These are phyloP conservation scores for Lipomyces anomalus DNA, from an alignment of 805 yeast genomes.

Conservation along the genomic window DNA sequence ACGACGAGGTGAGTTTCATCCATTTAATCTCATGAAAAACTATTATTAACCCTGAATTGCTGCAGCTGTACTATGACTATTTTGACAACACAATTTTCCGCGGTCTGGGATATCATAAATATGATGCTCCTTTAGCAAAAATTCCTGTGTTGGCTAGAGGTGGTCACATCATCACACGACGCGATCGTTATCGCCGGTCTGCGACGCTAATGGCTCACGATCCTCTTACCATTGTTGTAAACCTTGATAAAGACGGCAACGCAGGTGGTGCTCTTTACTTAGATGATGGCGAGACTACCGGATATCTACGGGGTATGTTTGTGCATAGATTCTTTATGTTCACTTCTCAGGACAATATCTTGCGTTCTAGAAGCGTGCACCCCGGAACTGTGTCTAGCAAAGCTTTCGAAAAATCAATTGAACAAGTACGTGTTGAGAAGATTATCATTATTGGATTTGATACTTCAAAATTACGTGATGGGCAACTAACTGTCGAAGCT, in stretches of 20 bases:
- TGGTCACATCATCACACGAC: constrained; percentile 66
- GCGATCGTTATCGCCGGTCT: constrained; percentile 74
- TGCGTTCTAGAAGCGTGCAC: constrained; percentile 27
- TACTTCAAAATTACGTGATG: constrained; percentile 9
- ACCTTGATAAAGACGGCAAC: constrained; percentile 41
- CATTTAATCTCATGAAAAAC: too few relatives aligned
- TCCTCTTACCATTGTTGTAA: constrained; percentile 72
- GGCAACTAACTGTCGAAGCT: constrained; percentile 29
- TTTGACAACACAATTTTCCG: constrained; percentile 25
- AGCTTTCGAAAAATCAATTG: constrained; percentile 28
- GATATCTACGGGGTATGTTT: constrained; percentile 48
- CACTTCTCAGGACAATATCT: constrained; percentile 32
- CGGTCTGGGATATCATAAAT: constrained; percentile 39
- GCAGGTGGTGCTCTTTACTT: constrained; percentile 61
- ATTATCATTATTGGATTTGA: constrained; percentile 45
- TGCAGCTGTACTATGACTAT: constrained; percentile 40
- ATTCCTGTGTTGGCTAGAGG: constrained; percentile 72
- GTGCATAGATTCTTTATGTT: constrained; percentile 39
- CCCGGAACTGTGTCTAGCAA: constrained; percentile 9
- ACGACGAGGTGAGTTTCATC: constrained; percentile 30
- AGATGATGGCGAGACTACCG: constrained; percentile 80
- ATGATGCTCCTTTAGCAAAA: constrained; percentile 47
- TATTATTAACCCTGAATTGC: too few relatives aligned
- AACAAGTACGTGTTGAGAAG: constrained; percentile 47
- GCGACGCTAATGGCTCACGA: constrained; percentile 67